Base-by-base conservation (phyloP, 371 early-diverging fungal species). In the Blakeslea trispora region DNA sequence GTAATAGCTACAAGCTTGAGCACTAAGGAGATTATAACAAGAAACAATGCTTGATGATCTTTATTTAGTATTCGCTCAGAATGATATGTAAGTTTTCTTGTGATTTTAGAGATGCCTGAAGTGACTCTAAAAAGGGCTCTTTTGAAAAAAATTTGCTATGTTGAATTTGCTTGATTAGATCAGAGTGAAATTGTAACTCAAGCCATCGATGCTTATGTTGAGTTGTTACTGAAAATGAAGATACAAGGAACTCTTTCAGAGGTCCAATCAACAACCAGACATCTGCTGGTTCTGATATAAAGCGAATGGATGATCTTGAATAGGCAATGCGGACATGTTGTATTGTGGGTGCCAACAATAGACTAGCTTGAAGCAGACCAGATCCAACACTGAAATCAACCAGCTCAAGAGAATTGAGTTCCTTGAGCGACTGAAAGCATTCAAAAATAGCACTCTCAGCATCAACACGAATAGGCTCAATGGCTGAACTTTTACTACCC, bases 371-470 rank as follows among this genome's bases (percentile, higher is more conserved):
- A 2, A 66, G 34, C 17, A 66, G 24, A 0, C 66, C 66, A 14
- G 50, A 40, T 3, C 66, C 66, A 28, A 66, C 53, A 45, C 50
- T 45, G 13, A 66, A 66, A 50, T 65, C 61, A 1, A 60, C 54
- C 19, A 60, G 44, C 6, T 54, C 32, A 18, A 60, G 21, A 6
- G 43, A 39, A 2, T 5, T 35, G 1, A 60, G 21, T 35, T 60
- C 28, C 0, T 21, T 40, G 43, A 63, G 37, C n/a, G 31, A 31
- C 21, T 50, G 28, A 35, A 64, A 50, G 13, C 64, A 64, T 15
- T 56, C 53, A 23, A 35, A 17, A 17, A 65, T 65, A 18, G 60
- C 66, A 17, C 22, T 19, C 40, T 65, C 66, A 24, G 66, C 66
- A 15, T 60, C 57, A 5, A 44, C 43, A 17, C 66, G 56, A 23